phyloP scores from a whole-genome alignment of 2,329 filamentous ascomycete genomes.

The Botrytis tulipae region DNA sequence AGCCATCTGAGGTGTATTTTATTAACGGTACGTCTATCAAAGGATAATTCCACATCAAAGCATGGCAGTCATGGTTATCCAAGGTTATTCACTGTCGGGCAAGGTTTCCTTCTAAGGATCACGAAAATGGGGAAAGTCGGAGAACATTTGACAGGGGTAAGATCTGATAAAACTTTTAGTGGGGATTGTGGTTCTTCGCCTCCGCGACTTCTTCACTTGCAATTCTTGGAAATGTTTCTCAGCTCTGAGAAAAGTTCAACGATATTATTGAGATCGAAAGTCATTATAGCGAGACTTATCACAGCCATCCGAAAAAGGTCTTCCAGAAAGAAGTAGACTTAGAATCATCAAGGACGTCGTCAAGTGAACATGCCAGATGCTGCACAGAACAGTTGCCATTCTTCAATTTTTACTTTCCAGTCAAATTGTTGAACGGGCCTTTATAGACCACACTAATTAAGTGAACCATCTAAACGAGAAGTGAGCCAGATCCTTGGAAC shows the following conservation, averaged over 20 bases:
- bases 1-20: background rate
- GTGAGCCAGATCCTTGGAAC: background rate
- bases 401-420: background rate
- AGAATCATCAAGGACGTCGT: background rate
- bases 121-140: background rate
- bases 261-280: background rate
- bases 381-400: background rate
- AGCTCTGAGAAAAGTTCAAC: no score
- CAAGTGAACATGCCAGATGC: background rate
- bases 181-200: background rate
- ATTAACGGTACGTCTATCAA: background rate
- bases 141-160: background rate
- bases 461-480: background rate
- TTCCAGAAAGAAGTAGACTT: background rate
- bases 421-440: background rate
- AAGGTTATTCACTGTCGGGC: background rate
- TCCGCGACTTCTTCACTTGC: background rate
- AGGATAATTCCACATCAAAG: background rate
- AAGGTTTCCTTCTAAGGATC: background rate
- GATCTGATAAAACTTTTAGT: conserved; percentile 12
- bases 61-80: background rate
- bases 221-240: background rate
- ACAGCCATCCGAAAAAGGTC: background rate
- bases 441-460: background rate
- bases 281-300: background rate